Evolutionary conservation across 805 yeast species (phyloP).

Genomic region (Ogataea paradorogensis): DNA sequence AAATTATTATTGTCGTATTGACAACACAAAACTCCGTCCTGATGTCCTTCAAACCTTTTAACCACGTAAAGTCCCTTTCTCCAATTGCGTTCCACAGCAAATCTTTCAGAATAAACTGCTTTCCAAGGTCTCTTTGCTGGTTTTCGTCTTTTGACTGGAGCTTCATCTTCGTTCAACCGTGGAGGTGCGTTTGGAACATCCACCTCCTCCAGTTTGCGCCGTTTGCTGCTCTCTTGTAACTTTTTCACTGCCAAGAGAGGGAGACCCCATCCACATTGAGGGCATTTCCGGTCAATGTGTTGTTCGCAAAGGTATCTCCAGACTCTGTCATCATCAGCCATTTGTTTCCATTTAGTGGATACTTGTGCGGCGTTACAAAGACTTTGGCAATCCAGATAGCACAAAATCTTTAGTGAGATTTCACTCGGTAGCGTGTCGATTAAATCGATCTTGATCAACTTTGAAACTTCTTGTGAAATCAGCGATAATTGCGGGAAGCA

Average conservation of each 20-base stretch:
- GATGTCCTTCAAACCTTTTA: conserved; percentile 72
- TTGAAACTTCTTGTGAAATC: conserved; percentile 73
- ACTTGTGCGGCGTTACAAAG: conserved; percentile 93
- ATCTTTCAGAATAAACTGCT: conserved; percentile 87
- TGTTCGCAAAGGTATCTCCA: conserved; percentile 99
- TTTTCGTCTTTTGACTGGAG: conserved; percentile 13
- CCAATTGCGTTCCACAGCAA: conserved; percentile 92
- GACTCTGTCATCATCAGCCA: conserved; percentile 95
- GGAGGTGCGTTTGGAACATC: conserved; percentile 24
- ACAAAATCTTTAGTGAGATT: conserved; percentile 75
- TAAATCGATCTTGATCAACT: conserved; percentile 84
- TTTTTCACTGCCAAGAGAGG: conserved; percentile 89
- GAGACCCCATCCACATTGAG: conserved; percentile 98
- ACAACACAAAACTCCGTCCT: conserved; percentile 83
- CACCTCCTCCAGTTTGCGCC: conserved; percentile 26
- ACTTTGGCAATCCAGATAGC: conserved; percentile 90
- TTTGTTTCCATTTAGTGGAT: conserved; percentile 75
- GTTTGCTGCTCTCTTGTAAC: conserved; percentile 31
- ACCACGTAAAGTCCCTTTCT: conserved; percentile 70
- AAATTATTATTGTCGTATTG: conserved; percentile 75
- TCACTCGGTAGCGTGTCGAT: conserved; percentile 83
- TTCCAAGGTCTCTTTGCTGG: conserved; percentile 81
- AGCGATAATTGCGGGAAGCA: conserved; percentile 94
- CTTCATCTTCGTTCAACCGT: conserved; percentile 20
- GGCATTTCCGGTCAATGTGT: conserved; percentile 95